Base-by-base conservation (phyloP, 2,329 filamentous ascomycete genomes). In the Phyllosticta citriasiana region DNA sequence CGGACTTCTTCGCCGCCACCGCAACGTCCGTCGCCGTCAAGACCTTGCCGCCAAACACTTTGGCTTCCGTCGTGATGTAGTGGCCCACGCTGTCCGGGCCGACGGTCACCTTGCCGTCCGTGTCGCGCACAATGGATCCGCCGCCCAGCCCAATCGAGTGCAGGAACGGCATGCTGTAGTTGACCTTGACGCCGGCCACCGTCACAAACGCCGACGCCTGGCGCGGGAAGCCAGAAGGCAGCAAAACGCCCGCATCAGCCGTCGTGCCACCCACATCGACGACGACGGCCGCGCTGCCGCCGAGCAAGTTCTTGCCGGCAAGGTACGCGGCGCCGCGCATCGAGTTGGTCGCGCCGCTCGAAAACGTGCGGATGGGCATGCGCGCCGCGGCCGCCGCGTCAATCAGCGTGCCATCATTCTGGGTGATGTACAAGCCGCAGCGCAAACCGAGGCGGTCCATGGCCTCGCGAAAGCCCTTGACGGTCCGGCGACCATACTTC, bases 201-300 rank as follows among this genome's bases (percentile, higher is more conserved):
- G 85, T 80, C 35, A 81, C 84, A 64, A 84, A 87, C 0, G 84
- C 83, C 4, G 84, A 81, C 57, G 83, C 80, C 68, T 86, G 82
- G 33, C 84, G 77, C 0, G 85, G 86, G 57, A 88, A 85, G 0
- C 85, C 85, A 56, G 81, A 86, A 0, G 80, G 76, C 6, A 84
- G 76, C 3, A 88, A 70, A 0, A 86, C 70, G 0, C 85, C 84
- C 10, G 86, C 82, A 65, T 88, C 85, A 0, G 84, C 82, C 0
- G 85, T 88, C 0, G 85, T 88, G 2, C 85, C 85, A 0, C 85
- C 85, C 59, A 88, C 82, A 66, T 88, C 85, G 1, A 87, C 80
- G 0, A 88, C 84, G 40, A 64, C 10, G 24, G 59, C 54, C 33
- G 33, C 33, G 9, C 53, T 52, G n/a, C 53, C 14, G 6, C 59